These are phyloP conservation scores for Metschnikowia peoriensis DNA, from an alignment of 805 yeast genomes.

Conservation along the genomic window DNA sequence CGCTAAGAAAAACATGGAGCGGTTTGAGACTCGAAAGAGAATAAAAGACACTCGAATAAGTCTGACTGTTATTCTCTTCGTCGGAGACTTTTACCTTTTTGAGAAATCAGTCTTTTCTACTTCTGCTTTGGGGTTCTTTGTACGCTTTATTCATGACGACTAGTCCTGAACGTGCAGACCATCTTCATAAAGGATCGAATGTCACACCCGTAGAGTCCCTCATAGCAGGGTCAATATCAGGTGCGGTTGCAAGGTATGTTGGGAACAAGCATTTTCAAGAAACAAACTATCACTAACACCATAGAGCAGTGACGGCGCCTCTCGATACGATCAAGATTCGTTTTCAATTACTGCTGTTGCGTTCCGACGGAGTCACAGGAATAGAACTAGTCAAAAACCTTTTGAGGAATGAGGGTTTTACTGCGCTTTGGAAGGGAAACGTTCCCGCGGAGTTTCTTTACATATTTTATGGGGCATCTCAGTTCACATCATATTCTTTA, in stretches of 20 bases:
- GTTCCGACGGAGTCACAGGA: slow-evolving; percentile 21
- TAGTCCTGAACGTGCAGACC: slow-evolving; percentile 34
- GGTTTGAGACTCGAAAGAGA: too few species aligned
- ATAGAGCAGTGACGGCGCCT: slow-evolving; percentile 67
- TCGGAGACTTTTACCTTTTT: too few species aligned
- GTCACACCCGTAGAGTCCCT: slow-evolving; percentile 54
- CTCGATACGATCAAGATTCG: slow-evolving; percentile 76
- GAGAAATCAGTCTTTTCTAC: not conserved
- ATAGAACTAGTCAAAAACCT: slow-evolving; percentile 42
- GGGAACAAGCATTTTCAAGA: too few species aligned
- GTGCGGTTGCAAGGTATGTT: slow-evolving; percentile 42
- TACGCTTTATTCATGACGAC: not conserved
- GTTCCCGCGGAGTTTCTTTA: slow-evolving; percentile 89
- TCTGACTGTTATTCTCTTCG: too few species aligned
- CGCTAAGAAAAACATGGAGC: not conserved
- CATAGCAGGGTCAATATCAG: slow-evolving; percentile 57
- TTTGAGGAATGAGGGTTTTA: slow-evolving; percentile 60
- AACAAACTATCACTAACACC: slow-evolving; percentile 20
- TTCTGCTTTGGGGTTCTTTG: not conserved
- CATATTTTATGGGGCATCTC: slow-evolving; percentile 78
- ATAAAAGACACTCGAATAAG: too few species aligned
- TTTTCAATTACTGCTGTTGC: slow-evolving; percentile 55
- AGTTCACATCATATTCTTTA: slow-evolving; percentile 69
- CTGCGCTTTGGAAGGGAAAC: slow-evolving; percentile 94
- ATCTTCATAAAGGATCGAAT: slow-evolving; percentile 49